These are phyloP conservation scores for Kodamaea jinghongensis DNA, from an alignment of 805 yeast genomes.

Conservation along the genomic window DNA sequence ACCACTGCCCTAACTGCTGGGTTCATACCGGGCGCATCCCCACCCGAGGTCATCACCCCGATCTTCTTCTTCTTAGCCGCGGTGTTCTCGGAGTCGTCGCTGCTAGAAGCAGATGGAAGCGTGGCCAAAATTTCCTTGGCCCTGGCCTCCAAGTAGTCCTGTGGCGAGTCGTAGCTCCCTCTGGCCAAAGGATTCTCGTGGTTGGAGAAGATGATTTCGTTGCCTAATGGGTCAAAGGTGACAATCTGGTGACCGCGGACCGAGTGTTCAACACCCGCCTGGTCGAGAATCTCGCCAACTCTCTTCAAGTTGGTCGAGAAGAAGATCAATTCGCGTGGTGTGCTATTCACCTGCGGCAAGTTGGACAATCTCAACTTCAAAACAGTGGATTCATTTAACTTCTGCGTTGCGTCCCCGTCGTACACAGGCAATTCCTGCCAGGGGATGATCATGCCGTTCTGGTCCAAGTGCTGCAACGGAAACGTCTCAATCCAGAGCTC, in stretches of 20 bases:
- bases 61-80: slow-evolving; percentile 39
- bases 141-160: slow-evolving; percentile 26
- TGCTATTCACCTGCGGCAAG: slow-evolving; percentile 9
- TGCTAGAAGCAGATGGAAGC: slow-evolving; percentile 6
- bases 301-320: slow-evolving; percentile 29
- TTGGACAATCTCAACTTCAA: slow-evolving; percentile 35
- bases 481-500: slow-evolving; percentile 75
- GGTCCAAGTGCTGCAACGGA: slow-evolving; percentile 45
- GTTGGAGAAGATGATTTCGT: slow-evolving; percentile 26
- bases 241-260: slow-evolving; percentile 2
- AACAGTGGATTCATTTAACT: slow-evolving; percentile 27
- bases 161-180: slow-evolving; percentile 19
- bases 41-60: slow-evolving; percentile 80
- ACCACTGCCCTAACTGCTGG: slow-evolving; percentile 74
- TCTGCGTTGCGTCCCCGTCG: slow-evolving; percentile 34
- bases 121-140: slow-evolving; percentile 22
- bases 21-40: slow-evolving; percentile 82
- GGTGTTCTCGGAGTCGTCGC: not conserved
- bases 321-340: slow-evolving; percentile 24
- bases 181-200: slow-evolving; percentile 20
- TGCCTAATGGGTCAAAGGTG: slow-evolving; percentile 36
- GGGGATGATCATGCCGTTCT: slow-evolving; percentile 33
- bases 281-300: slow-evolving; percentile 19
- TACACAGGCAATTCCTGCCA: slow-evolving; percentile 42
- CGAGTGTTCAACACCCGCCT: slow-evolving; percentile 8